Evolutionary conservation across 306 rosid species (phyloP).

Genomic region (Corylus heterophylla): DNA sequence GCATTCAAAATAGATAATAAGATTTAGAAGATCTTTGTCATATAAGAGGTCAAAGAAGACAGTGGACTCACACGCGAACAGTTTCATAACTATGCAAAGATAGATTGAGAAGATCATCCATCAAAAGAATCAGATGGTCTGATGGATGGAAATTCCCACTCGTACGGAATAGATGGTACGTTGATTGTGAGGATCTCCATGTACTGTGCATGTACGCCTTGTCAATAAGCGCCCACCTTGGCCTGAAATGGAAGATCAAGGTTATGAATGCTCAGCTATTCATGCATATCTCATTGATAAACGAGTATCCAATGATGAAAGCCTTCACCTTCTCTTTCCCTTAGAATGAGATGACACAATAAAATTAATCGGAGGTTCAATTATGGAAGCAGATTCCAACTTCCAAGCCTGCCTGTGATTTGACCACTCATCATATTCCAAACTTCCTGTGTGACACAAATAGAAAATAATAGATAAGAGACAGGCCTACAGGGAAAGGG

Average conservation of each 20-base stretch:
- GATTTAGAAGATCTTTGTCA: background rate
- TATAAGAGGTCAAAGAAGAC: slow-evolving; percentile 21
- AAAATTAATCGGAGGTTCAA: slow-evolving; percentile 90
- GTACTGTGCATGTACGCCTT: slow-evolving; percentile 97
- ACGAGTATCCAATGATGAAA: slow-evolving; percentile 22
- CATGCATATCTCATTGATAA: slow-evolving; percentile 19
- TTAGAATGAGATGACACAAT: slow-evolving; percentile 76
- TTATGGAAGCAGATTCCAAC: slow-evolving; percentile 91
- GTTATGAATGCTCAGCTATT: slow-evolving; percentile 14
- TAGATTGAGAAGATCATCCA: slow-evolving; percentile 81
- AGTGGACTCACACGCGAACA: slow-evolving; percentile 82
- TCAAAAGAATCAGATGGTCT: slow-evolving; percentile 73
- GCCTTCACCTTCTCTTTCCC: slow-evolving; percentile 81
- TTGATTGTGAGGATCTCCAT: slow-evolving; percentile 97
- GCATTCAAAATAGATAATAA: background rate
- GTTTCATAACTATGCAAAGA: slow-evolving; percentile 89
- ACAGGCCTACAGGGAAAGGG: slow-evolving; percentile 11
- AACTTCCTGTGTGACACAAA: slow-evolving; percentile 61
- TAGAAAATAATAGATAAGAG: slow-evolving; percentile 22
- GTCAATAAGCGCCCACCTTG: slow-evolving; percentile 99
- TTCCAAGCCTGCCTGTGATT: slow-evolving; percentile 99
- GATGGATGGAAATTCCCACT: slow-evolving; percentile 72
- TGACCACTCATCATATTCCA: slow-evolving; percentile 96
- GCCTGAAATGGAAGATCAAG: slow-evolving; percentile 50
- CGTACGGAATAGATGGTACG: slow-evolving; percentile 82